phyloP scores from a whole-genome alignment of 768 basidiomycete genomes.

The Russula abietina region DNA sequence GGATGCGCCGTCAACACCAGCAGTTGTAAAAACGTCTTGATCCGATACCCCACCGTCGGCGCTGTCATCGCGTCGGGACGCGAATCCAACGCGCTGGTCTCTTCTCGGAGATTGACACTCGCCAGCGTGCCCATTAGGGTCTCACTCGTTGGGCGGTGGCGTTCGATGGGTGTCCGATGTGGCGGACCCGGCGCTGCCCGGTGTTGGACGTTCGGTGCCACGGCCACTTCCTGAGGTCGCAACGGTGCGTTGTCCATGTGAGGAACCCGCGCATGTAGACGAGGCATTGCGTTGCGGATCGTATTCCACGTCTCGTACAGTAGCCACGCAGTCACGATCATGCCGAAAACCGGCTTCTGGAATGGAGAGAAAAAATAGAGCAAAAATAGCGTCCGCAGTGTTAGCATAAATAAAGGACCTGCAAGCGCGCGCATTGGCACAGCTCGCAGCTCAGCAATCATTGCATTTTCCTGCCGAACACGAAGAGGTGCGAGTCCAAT shows the following conservation, averaged over 20 bases:
- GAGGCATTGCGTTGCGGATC: slow-evolving; percentile 24
- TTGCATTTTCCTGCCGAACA: slow-evolving; percentile 20
- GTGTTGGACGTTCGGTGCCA: not conserved
- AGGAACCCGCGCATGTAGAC: slow-evolving; percentile 4
- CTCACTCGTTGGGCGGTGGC: not conserved
- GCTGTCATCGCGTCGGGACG: slow-evolving; percentile 4
- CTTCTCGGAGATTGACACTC: slow-evolving; percentile 15
- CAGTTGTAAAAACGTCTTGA: slow-evolving; percentile 21
- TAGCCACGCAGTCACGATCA: slow-evolving; percentile 23
- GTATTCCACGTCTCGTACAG: slow-evolving; percentile 26
- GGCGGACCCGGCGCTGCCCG: slow-evolving; percentile 1
- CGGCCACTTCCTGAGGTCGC: slow-evolving; percentile 5
- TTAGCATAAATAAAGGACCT: slow-evolving; percentile 23
- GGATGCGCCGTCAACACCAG: slow-evolving; percentile 23
- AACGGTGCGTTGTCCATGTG: slow-evolving; percentile 2
- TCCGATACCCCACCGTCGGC: slow-evolving; percentile 8
- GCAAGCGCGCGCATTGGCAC: slow-evolving; percentile 24
- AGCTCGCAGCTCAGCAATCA: slow-evolving; percentile 24
- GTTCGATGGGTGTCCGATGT: not conserved
- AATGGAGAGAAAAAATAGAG: slow-evolving; percentile 26
- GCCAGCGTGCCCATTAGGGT: slow-evolving; percentile 18
- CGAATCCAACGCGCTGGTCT: slow-evolving; percentile 13
- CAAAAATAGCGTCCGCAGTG: slow-evolving; percentile 21
- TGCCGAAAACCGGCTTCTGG: slow-evolving; percentile 23
- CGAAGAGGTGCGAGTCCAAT: slow-evolving; percentile 22